Evolutionary conservation across 805 yeast species (phyloP), one percentile per base, ranked within the genome.

Genomic region (Spathaspora sp.): DNA sequence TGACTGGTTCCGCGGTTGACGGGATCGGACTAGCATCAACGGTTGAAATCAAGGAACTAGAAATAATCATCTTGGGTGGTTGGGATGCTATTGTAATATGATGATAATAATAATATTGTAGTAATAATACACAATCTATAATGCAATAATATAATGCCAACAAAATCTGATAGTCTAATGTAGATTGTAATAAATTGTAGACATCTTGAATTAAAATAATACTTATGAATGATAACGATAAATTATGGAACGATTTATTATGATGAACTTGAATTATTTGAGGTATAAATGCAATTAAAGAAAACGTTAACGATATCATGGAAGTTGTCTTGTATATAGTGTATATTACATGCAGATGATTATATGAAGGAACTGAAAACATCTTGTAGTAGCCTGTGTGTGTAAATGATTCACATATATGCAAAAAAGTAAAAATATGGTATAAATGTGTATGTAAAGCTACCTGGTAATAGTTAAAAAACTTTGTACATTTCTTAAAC

Each of bases 161-260:
- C 19, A 83, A 70, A 10, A 83, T 78, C 64, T 91, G 97, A 67
- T 91, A 92, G n/a, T 86, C 82, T 46, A 90, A 72, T 54, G 92
- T 5, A n/a, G 52, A 31, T 26, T 35, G 39, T 19, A 46, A 17
- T 9, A 42, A 20, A 11, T 46, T 39, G 16, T 32, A 31, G 19
- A 46, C 26, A 35, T 50, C 46, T n/a, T 46, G 48, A 8, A 46
- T 23, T 4, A 40, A 23, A 12, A 44, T 19, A 18, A 46, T 46
- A 14, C 16, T 10, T 12, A 50, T 44, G 20, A 46, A 50, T 20
- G 44, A 35, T 14, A 46, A 20, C n/a, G 47, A 45, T 17, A 45
- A 35, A 16, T 45, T 28, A 18, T 31, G 26, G 11, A 42, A 42
- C 1, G 47, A 45, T 31, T 45, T 31, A 31, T 45, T 31, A 16